These are phyloP conservation scores for Closterium sp. DNA, from an alignment of 139 green algal genomes.

Conservation along the genomic window DNA sequence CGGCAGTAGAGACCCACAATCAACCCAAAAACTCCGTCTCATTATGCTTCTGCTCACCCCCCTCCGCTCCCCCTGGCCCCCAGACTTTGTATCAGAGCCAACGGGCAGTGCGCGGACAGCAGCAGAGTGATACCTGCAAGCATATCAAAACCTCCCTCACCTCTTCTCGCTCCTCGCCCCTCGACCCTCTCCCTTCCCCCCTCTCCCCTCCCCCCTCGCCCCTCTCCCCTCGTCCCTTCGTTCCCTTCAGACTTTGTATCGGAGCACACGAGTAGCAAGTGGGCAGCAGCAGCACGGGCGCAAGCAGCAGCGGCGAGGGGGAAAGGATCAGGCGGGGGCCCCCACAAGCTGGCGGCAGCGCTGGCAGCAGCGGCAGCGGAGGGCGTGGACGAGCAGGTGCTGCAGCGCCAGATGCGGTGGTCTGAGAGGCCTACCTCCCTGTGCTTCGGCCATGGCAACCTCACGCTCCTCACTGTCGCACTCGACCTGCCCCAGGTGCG, in stretches of 20 bases:
- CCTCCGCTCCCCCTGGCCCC: too few relatives aligned
- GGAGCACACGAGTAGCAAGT: background rate
- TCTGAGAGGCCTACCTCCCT: constrained; percentile 24
- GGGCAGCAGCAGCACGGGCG: background rate
- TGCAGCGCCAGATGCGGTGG: constrained; percentile 11
- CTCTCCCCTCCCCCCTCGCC: background rate
- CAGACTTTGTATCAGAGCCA: too few relatives aligned
- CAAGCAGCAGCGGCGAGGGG: background rate
- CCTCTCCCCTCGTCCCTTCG: background rate
- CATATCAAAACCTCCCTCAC: too few relatives aligned
- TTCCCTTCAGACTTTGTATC: background rate
- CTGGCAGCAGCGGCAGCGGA: background rate
- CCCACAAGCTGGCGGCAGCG: background rate
- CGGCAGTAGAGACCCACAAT: too few relatives aligned
- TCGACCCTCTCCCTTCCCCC: too few relatives aligned
- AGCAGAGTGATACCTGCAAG: too few relatives aligned
- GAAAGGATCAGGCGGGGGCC: background rate
- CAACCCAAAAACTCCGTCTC: too few relatives aligned
- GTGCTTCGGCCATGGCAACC: constrained; percentile 45
- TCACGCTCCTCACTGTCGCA: constrained; percentile 42
- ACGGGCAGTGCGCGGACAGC: too few relatives aligned
- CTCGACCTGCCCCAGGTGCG: constrained; percentile 40
- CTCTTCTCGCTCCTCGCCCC: too few relatives aligned
- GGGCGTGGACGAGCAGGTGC: background rate
- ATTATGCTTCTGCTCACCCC: too few relatives aligned